Evolutionary conservation across 495 filamentous ascomycete genomes (phyloP).

Genomic region (Entonaema liquescens): DNA sequence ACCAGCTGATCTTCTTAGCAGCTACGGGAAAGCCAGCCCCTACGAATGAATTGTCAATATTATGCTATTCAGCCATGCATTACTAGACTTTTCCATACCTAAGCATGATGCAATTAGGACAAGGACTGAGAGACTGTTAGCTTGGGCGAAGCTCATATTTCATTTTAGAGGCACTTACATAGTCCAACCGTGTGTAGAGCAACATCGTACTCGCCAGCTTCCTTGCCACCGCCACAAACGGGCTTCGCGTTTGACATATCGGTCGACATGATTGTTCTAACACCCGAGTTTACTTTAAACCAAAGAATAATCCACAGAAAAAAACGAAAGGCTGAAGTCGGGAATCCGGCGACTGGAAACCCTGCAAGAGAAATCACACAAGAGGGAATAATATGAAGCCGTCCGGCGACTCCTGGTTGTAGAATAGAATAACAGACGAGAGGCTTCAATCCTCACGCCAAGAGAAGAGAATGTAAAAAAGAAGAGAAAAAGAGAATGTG

Average conservation of each 20-base stretch:
- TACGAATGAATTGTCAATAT: constrained; percentile 15
- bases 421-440: constrained; percentile 42
- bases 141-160: not conserved
- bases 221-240: constrained; percentile 53
- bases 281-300: not conserved
- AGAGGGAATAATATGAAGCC: constrained; percentile 39
- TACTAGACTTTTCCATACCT: constrained; percentile 39
- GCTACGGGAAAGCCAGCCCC: constrained; percentile 62
- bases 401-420: constrained; percentile 43
- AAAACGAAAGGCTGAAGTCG: constrained; percentile 16
- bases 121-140: constrained; percentile 46
- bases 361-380: constrained; percentile 13
- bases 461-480: constrained; percentile 37
- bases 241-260: constrained; percentile 51
- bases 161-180: constrained; percentile 50
- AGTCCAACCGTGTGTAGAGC: constrained; percentile 57
- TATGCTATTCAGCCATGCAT: not conserved
- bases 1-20: constrained; percentile 62
- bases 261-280: constrained; percentile 27
- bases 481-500: constrained; percentile 29
- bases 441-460: constrained; percentile 44
- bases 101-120: constrained; percentile 53
- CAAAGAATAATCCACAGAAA: constrained; percentile 1
- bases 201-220: constrained; percentile 59
- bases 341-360: constrained; percentile 30